Evolutionary conservation across 768 basidiomycete genomes (phyloP), one percentile per base, ranked within the genome.

Genomic region (Agaricus blazei): DNA sequence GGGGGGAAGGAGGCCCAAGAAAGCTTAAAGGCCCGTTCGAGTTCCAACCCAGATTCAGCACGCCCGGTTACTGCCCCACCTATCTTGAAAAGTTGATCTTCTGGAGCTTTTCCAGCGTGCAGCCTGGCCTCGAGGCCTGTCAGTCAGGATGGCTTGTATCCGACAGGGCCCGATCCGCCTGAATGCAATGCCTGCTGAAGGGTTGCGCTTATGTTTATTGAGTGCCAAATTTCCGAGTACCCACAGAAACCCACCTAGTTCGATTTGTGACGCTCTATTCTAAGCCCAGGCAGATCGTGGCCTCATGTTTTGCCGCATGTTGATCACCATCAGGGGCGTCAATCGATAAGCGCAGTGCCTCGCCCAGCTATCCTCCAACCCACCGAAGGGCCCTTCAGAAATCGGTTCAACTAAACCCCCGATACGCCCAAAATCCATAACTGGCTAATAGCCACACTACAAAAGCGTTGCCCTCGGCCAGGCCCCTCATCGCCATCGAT

Each of bases 261-360:
- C 34, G 34, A 34, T 9, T 23, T 29, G 46, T 26, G 36, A 14
- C 23, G 46, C 27, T 14, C 37, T 54, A 46, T 55, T 48, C 47
- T 23, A 40, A 26, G 40, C 27, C 31, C 28, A 23, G 19, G 9
- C 34, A 47, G 38, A 48, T 55, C 54, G 28, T 9, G 52, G 65
- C 73, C 73, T 72, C 73, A 71, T 75, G 72, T 68, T 69, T 61
- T 51, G 56, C 63, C 73, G 65, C 73, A 70, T 75, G 72, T 68
- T 71, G 69, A 72, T 72, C 29, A 48, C 48, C 37, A 58, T 59
- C 58, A 31, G 54, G 59, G 55, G 51, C 49, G 28, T 42, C 49
- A 52, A 62, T 65, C 57, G 58, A 61, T 60, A 61, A 54, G 34
- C 45, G 45, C 45, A 54, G 45, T 37, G 24, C 4, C 34, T 34